Evolutionary conservation across 2,329 filamentous ascomycete genomes (phyloP).

Genomic region (Curvularia spicifera): DNA sequence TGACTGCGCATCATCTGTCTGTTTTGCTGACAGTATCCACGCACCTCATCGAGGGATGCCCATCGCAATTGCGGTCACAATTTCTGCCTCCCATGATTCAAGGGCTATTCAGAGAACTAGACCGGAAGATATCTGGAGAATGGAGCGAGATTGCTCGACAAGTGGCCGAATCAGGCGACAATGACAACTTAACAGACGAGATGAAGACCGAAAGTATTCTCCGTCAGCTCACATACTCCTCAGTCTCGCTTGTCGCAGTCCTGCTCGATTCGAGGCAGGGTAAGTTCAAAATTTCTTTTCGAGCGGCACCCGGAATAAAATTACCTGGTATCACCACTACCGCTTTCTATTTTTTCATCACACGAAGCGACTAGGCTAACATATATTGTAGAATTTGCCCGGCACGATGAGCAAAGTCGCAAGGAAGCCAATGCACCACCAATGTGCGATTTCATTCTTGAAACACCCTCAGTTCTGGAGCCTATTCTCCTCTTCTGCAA

Average conservation of each 20-base stretch:
- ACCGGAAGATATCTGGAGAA: conserved; percentile 83
- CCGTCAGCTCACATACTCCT: conserved; percentile 88
- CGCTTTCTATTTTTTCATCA: neutral
- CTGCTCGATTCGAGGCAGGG: conserved; percentile 73
- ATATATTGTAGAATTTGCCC: conserved; percentile 33
- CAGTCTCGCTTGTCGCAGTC: conserved; percentile 88
- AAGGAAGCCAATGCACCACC: conserved; percentile 60
- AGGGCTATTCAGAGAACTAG: conserved; percentile 83
- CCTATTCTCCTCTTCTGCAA: conserved; percentile 90
- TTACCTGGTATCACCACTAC: neutral
- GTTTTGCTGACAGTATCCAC: conserved; percentile 89
- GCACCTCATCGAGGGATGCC: conserved; percentile 90
- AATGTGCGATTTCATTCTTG: conserved; percentile 82
- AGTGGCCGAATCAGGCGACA: conserved; percentile 69
- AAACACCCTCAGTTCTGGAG: conserved; percentile 78
- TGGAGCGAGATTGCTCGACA: conserved; percentile 74
- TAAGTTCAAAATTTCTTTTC: conserved; percentile 18
- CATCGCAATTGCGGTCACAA: conserved; percentile 73
- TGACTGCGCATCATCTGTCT: conserved; percentile 92
- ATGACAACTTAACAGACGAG: conserved; percentile 82
- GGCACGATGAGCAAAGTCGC: conserved; percentile 39
- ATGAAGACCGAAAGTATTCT: conserved; percentile 98
- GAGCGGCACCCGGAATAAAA: neutral
- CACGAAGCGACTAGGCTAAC: neutral
- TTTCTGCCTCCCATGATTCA: conserved; percentile 87